Evolutionary conservation across 2,329 filamentous ascomycete genomes (phyloP).

Genomic region (Chaetomium globosum): DNA sequence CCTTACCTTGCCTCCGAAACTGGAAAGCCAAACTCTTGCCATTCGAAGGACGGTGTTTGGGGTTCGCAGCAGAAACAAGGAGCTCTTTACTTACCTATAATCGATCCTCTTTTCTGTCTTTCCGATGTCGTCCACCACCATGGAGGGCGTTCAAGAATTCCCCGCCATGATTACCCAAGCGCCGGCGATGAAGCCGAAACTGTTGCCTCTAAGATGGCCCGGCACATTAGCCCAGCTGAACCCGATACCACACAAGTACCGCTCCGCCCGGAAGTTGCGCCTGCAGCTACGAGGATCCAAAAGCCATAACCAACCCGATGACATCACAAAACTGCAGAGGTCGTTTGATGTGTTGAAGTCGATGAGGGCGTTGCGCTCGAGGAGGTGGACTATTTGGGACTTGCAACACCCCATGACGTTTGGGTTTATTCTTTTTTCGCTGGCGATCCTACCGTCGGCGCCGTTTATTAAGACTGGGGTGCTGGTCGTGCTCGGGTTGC

Average conservation of each 20-base stretch:
- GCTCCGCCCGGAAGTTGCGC: constrained; percentile 36
- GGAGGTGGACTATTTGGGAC: constrained; percentile 81
- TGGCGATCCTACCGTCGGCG: constrained; percentile 80
- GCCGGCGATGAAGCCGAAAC: constrained; percentile 38
- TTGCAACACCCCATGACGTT: constrained; percentile 79
- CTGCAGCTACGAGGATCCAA: constrained; percentile 32
- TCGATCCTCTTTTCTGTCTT: not conserved
- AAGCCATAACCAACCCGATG: constrained; percentile 46
- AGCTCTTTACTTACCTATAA: not conserved
- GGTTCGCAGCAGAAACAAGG: not conserved
- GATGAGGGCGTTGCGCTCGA: constrained; percentile 71
- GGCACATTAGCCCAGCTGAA: constrained; percentile 39
- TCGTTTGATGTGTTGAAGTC: constrained; percentile 82
- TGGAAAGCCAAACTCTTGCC: constrained; percentile 8
- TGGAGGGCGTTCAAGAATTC: constrained; percentile 24
- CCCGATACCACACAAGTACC: constrained; percentile 42
- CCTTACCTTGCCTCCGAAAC: constrained; percentile 8
- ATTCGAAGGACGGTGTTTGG: constrained; percentile 12
- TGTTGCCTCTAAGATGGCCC: constrained; percentile 32
- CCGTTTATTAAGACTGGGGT: constrained; percentile 76
- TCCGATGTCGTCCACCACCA: constrained; percentile 11
- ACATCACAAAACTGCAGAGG: constrained; percentile 74
- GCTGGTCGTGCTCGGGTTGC: constrained; percentile 66
- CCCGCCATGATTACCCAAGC: constrained; percentile 29
- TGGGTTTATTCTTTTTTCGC: constrained; percentile 76